Evolutionary conservation across 441 rosid genomes (phyloP).

Genomic region (Geranium incanum): DNA sequence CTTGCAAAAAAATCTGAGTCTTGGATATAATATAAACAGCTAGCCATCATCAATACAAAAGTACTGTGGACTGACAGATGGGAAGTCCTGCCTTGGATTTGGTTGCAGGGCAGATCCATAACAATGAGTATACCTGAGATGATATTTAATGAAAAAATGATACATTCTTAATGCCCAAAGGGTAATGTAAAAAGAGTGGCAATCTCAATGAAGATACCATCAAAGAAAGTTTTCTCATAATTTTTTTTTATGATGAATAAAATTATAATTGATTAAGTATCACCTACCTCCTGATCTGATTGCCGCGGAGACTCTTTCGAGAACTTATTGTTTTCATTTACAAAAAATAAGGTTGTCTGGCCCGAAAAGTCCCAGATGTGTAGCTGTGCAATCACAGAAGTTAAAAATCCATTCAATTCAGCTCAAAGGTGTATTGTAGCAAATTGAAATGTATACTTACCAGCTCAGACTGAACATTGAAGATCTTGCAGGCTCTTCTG

Average conservation of each 20-base stretch:
- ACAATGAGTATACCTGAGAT: background rate
- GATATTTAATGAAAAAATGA: background rate
- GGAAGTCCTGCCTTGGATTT: background rate
- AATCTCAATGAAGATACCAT: background rate
- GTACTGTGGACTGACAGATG: background rate
- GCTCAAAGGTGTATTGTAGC: conserved; percentile 7
- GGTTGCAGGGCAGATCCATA: background rate
- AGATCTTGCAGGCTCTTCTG: conserved; percentile 74
- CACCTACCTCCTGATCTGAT: conserved; percentile 59
- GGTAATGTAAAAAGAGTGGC: conserved; percentile 5
- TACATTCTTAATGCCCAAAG: background rate
- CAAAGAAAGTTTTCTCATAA: background rate
- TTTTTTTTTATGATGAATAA: background rate
- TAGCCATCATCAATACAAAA: conserved; percentile 1
- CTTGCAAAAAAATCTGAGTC: background rate
- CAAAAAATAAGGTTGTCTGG: conserved; percentile 45
- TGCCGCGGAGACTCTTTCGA: conserved; percentile 40
- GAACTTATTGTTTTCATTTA: conserved; percentile 40
- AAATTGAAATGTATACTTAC: conserved; percentile 30
- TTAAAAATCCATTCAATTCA: conserved; percentile 18
- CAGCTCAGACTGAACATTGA: conserved; percentile 57
- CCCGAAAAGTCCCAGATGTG: conserved; percentile 77
- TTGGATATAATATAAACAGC: conserved; percentile 4
- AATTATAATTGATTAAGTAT: background rate
- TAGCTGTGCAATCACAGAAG: conserved; percentile 36